A percentile compares a stretch with the other conserved stretches of the same genome.
phyloP scores from a whole-genome alignment of 176 grass and related monocot genomes.

The Zea luxurians region DNA sequence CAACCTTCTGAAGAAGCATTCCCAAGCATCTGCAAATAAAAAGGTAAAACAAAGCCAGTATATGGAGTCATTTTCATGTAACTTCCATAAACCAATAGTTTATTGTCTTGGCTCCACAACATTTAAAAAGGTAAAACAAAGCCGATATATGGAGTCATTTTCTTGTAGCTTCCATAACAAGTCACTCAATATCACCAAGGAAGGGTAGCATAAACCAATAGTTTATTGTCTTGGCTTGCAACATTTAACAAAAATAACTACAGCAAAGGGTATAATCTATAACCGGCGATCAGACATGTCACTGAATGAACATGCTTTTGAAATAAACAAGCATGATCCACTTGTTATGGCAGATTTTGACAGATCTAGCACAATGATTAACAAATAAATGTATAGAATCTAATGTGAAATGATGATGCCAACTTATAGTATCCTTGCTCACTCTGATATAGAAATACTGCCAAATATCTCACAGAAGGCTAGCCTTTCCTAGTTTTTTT shows the following conservation, averaged over 20 bases:
- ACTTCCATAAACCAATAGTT: too few species aligned
- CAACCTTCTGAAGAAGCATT: conserved; percentile 96
- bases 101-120: too few species aligned
- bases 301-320: not conserved
- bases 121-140: not conserved
- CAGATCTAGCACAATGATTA: not conserved
- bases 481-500: too few species aligned
- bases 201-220: not conserved
- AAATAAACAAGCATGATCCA: too few species aligned
- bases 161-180: not conserved
- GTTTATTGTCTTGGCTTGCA: not conserved
- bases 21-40: conserved; percentile 76
- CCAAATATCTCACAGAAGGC: not conserved
- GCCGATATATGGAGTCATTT: not conserved
- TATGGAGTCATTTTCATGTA: not conserved
- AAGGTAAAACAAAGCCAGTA: not conserved
- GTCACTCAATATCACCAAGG: not conserved
- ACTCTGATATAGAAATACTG: not conserved
- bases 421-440: not conserved
- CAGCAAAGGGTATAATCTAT: not conserved
- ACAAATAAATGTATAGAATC: not conserved
- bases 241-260: not conserved
- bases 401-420: not conserved
- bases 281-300: not conserved
- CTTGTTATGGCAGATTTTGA: not conserved